These are phyloP conservation scores for Aspergillus niger DNA, from an alignment of 2,329 filamentous ascomycete genomes.

Conservation along the genomic window DNA sequence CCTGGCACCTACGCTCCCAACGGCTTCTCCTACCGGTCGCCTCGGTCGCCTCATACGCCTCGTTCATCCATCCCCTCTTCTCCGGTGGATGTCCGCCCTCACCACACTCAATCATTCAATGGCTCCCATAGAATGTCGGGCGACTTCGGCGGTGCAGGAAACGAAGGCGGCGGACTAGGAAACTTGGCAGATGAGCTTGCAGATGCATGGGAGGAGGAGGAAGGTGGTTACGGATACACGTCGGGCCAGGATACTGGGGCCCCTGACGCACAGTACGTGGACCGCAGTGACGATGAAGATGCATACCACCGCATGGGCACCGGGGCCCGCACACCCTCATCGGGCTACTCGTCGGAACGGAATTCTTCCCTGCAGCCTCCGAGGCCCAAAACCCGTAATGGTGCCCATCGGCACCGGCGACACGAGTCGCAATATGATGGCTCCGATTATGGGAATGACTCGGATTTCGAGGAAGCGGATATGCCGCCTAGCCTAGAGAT, in stretches of 20 bases:
- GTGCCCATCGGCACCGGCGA: constrained; percentile 38
- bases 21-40: constrained; percentile 35
- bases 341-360: constrained; percentile 25
- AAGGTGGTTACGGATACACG: constrained; percentile 48
- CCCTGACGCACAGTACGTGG: constrained; percentile 32
- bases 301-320: constrained; percentile 31
- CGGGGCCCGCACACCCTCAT: constrained; percentile 27
- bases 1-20: constrained; percentile 34
- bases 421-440: constrained; percentile 56
- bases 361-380: constrained; percentile 35
- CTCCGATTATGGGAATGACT: constrained; percentile 60
- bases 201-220: constrained; percentile 59
- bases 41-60: constrained; percentile 37
- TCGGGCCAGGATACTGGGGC: constrained; percentile 39
- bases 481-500: constrained; percentile 58
- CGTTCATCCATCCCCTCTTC: constrained; percentile 42
- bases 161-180: constrained; percentile 54
- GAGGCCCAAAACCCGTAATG: constrained; percentile 43
- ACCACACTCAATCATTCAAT: constrained; percentile 39
- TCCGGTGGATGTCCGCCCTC: constrained; percentile 40
- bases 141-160: constrained; percentile 38
- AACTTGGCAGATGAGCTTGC: constrained; percentile 66
- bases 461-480: constrained; percentile 55
- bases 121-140: constrained; percentile 41
- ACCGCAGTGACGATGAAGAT: constrained; percentile 36